phyloP scores from a whole-genome alignment of 257 asterid genomes.

The Parsonsia alboflavescens region DNA sequence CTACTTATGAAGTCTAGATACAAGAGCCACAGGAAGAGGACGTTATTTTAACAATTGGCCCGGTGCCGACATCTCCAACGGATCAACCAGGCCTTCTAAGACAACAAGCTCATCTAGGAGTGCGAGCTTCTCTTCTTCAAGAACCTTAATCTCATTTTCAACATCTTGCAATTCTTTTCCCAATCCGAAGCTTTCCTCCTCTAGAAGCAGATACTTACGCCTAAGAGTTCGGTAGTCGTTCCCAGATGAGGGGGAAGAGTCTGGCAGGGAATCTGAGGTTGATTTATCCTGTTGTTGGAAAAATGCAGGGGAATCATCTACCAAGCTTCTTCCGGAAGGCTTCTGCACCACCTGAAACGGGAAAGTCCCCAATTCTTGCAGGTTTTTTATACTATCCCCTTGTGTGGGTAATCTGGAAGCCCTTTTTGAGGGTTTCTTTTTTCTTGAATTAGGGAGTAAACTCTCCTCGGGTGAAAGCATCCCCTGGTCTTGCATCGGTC shows the following conservation, averaged over 20 bases:
- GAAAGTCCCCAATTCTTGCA: conserved; percentile 23
- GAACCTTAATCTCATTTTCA: conserved; percentile 58
- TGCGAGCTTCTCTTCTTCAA: conserved; percentile 79
- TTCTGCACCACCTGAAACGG: conserved; percentile 41
- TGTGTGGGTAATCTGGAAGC: conserved; percentile 35
- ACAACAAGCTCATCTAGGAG: conserved; percentile 86
- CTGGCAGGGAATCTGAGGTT: conserved; percentile 35
- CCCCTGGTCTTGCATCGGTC: conserved; percentile 52
- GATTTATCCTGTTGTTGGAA: conserved; percentile 34
- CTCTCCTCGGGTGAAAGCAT: conserved; percentile 28
- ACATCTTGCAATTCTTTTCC: conserved; percentile 58
- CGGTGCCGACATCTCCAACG: conserved; percentile 45
- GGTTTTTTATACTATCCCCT: conserved; percentile 30
- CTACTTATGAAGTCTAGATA: background rate
- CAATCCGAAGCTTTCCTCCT: conserved; percentile 66
- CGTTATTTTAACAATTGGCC: conserved; percentile 29
- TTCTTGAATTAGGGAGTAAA: conserved; percentile 41
- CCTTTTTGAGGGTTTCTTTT: conserved; percentile 48
- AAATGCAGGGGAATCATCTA: conserved; percentile 26
- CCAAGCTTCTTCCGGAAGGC: conserved; percentile 37
- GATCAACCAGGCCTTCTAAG: conserved; percentile 80
- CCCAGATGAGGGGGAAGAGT: conserved; percentile 44
- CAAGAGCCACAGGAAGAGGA: background rate
- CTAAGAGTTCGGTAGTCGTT: conserved; percentile 68
- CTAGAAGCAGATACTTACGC: conserved; percentile 69